Percentiles rank a stretch among this genome's conserved stretches.
These are phyloP conservation scores for Hypoxylon sp. DNA, from an alignment of 2,329 filamentous ascomycete species.

Conservation along the genomic window DNA sequence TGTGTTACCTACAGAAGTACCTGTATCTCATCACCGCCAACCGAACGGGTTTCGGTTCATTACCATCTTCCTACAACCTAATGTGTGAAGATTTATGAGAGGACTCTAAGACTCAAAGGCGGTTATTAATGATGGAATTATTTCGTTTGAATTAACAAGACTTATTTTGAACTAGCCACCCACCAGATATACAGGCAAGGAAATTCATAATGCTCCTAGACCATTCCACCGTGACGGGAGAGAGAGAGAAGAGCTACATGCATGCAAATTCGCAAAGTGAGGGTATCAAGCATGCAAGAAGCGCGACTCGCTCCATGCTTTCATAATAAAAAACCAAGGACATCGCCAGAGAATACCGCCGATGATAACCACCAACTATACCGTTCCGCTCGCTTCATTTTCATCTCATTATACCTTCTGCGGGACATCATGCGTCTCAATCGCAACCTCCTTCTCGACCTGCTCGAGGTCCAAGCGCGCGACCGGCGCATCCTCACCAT, in stretches of 20 bases:
- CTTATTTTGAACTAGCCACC: conserved; percentile 16
- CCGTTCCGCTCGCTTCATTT: background rate
- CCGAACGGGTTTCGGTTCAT: too few relatives aligned
- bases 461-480: conserved; percentile 56
- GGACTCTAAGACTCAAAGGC: background rate
- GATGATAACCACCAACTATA: conserved; percentile 2
- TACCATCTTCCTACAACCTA: too few relatives aligned
- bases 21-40: too few relatives aligned
- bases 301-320: conserved; percentile 16
- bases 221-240: conserved; percentile 19
- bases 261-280: conserved; percentile 33
- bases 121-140: too few relatives aligned
- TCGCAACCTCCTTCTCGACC: conserved; percentile 54
- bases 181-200: conserved; percentile 8
- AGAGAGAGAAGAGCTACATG: conserved; percentile 16
- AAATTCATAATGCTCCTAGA: conserved; percentile 21
- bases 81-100: too few relatives aligned
- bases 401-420: conserved; percentile 36
- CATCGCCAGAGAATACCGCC: conserved; percentile 11
- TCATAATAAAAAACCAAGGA: conserved; percentile 16
- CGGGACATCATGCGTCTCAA: conserved; percentile 44
- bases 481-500: conserved; percentile 64
- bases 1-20: too few relatives aligned
- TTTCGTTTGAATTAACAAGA: too few relatives aligned
- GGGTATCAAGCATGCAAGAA: conserved; percentile 32